Evolutionary conservation across 768 basidiomycete species (phyloP).

Genomic region (Pisolithus tinctorius): DNA sequence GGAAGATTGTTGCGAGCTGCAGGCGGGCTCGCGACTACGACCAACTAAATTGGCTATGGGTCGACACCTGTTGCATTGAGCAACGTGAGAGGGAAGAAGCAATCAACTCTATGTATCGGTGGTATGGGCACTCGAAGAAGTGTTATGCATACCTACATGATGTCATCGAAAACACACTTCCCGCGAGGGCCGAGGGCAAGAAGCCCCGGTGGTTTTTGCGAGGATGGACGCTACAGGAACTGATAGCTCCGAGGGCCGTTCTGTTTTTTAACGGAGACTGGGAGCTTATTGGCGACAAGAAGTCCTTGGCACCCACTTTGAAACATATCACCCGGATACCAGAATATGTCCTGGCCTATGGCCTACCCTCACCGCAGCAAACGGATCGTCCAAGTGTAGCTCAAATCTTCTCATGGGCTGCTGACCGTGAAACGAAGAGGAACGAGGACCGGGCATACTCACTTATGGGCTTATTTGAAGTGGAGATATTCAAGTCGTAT

Average conservation of each 20-base stretch:
- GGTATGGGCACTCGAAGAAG: slow-evolving; percentile 2
- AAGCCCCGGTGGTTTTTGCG: slow-evolving; percentile 10
- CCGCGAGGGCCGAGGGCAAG: background rate
- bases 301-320: background rate
- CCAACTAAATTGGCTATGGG: slow-evolving; percentile 6
- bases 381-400: background rate
- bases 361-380: background rate
- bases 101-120: slow-evolving; percentile 4
- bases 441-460: slow-evolving; percentile 14
- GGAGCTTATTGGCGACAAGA: slow-evolving; percentile 5
- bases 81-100: slow-evolving; percentile 12
- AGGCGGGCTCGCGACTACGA: background rate
- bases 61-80: slow-evolving; percentile 12
- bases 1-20: background rate
- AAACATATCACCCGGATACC: background rate
- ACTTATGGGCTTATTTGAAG: slow-evolving; percentile 11
- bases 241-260: slow-evolving; percentile 10
- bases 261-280: slow-evolving; percentile 10
- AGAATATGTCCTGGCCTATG: background rate
- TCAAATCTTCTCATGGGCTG: slow-evolving; percentile 12
- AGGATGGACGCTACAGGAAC: slow-evolving; percentile 8
- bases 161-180: background rate
- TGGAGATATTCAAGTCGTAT: slow-evolving; percentile 8
- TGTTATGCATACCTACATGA: slow-evolving; percentile 14
- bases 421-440: slow-evolving; percentile 8